Conservation (phyloP, 768 basidiomycete genomes). For the Rhodotorula sphaerocarpa region DNA sequence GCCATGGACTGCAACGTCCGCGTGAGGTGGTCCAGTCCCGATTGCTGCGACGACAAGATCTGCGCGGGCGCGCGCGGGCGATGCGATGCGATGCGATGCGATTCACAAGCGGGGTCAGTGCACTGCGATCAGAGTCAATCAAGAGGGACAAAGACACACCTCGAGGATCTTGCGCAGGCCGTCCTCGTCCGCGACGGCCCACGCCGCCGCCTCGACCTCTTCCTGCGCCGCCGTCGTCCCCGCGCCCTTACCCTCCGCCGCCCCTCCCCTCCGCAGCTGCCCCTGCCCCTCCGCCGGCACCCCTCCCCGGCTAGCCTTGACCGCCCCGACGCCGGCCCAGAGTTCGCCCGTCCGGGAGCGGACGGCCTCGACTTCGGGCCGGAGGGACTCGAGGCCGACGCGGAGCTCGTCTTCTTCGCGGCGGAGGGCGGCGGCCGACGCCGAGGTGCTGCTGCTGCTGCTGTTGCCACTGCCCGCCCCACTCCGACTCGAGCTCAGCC, state of each 20-base stretch:
- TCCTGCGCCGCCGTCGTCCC: no score
- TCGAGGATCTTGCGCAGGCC: constrained; percentile 67
- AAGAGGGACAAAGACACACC: constrained; percentile 45
- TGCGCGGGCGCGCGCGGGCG: constrained; percentile 43
- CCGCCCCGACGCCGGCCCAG: constrained; percentile 72
- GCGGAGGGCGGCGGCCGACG: constrained; percentile 63
- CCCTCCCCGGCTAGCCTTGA: constrained; percentile 54
- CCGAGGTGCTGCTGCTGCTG: no score
- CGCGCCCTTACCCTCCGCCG: no score
- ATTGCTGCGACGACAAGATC: constrained; percentile 70
- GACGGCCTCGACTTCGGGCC: constrained; percentile 58
- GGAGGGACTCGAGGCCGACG: constrained; percentile 61
- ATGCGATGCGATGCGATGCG: no score
- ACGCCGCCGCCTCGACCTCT: constrained; percentile 53
- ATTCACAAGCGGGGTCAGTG: no score
- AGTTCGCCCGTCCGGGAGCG: constrained; percentile 63
- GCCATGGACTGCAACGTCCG: constrained; percentile 60
- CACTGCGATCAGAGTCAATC: no score
- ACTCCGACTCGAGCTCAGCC: no score
- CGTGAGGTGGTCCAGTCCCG: constrained; percentile 69
- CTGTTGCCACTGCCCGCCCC: no score
- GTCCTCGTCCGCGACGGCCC: constrained; percentile 81
- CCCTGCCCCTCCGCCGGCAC: no score
- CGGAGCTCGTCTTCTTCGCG: constrained; percentile 73
- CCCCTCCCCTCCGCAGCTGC: no score